These are phyloP conservation scores for Sclerotinia borealis DNA, from an alignment of 2,329 filamentous ascomycete species.

Conservation along the genomic window DNA sequence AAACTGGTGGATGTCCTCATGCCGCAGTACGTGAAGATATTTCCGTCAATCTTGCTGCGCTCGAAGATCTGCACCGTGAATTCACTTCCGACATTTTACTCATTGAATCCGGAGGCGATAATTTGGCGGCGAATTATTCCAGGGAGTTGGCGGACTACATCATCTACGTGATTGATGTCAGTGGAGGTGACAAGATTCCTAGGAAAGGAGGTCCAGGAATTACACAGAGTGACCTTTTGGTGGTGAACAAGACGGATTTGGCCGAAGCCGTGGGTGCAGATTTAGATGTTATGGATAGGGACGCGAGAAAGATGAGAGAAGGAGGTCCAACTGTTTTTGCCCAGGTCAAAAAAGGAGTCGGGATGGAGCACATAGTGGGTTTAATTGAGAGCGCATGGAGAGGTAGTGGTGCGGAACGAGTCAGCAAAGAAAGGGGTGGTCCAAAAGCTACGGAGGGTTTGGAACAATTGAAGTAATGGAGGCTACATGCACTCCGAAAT, in stretches of 20 bases:
- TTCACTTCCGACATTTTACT: conserved; percentile 80
- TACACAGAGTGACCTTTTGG: conserved; percentile 86
- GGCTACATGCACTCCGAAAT: background rate
- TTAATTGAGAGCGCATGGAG: conserved; percentile 90
- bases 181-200: conserved; percentile 93
- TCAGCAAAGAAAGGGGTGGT: conserved; percentile 47
- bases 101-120: conserved; percentile 94
- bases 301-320: conserved; percentile 90
- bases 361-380: conserved; percentile 79
- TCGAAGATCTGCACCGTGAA: conserved; percentile 78
- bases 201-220: conserved; percentile 95
- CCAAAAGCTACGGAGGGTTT: conserved; percentile 52
- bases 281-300: conserved; percentile 86
- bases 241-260: conserved; percentile 97
- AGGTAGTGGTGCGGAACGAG: conserved; percentile 71
- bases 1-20: conserved; percentile 95
- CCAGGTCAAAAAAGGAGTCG: conserved; percentile 89
- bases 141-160: conserved; percentile 95
- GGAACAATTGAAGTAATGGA: conserved; percentile 37
- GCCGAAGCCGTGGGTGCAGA: conserved; percentile 88
- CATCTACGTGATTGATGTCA: conserved; percentile 97
- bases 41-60: conserved; percentile 81
- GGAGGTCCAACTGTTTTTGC: conserved; percentile 94
- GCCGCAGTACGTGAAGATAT: conserved; percentile 97
- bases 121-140: conserved; percentile 93